Base-by-base conservation (phyloP, 2,329 filamentous ascomycete species). In the Nothopassalora personata region DNA sequence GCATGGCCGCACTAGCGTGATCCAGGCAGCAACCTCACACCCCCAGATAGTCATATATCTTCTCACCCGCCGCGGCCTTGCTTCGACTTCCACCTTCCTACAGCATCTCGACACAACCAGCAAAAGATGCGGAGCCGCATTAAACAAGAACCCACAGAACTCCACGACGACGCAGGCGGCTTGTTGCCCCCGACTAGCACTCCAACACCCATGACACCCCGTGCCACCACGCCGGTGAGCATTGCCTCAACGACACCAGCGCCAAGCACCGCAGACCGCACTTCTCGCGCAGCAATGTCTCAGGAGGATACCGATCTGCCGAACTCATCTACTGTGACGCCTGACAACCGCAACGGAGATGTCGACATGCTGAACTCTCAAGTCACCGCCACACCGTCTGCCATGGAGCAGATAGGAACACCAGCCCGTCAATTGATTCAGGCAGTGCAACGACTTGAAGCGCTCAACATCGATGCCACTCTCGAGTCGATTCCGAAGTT, bases 401-500 rank as follows among this genome's bases (percentile, higher is more conserved):
- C 64, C 1, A 66, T 82, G 74, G 64, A 79, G 67, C 47, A 81
- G 6, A 83, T 91, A 4, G 86, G 85, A 0, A 77, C 80, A n/a
- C 80, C 84, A 49, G 75, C 88, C 0, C 88, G 87, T 54, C 79
- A 82, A 0, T 83, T 86, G 52, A 86, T 90, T 1, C 80, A 88
- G 50, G 83, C 83, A 0, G 81, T 91, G 0, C 83, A 83, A 3
- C 83, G 87, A 51, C 81, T 96, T 0, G 84, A 90, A 53, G 81
- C 86, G 5, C 80, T 93, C 0, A 89, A 88, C 0, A 85, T 96
- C 0, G 85, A 88, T 53, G 83, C 88, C 18, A 82, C 85, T 4
- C 68, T 77, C 0, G 83, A 90, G 0, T 83, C 84, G 0, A 77
- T 96, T 0, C 90, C 91, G 0, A 90, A 91, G 65, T 85, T 95